Evolutionary conservation across 345 rosid genomes (phyloP).

Genomic region (Acer saccharum): DNA sequence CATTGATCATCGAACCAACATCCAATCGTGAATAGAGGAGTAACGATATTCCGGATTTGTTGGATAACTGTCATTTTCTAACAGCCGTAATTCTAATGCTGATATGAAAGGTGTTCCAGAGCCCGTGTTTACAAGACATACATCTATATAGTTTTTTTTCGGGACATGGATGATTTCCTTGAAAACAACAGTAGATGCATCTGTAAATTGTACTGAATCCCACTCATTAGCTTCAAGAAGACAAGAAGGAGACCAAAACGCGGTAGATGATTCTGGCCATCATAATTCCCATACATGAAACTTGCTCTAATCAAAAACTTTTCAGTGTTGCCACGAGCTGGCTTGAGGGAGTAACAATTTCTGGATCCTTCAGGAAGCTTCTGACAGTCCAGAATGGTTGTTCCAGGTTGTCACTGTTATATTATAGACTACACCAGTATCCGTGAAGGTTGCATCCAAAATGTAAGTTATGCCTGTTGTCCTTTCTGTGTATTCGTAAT

Average conservation of each 20-base stretch:
- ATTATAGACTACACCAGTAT: too few species aligned
- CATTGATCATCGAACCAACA: background rate
- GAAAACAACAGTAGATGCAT: background rate
- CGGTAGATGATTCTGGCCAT: background rate
- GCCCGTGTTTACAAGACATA: constrained; percentile 4
- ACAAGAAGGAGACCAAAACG: constrained; percentile 18
- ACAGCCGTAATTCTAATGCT: constrained; percentile 13
- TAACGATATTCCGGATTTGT: constrained; percentile 6
- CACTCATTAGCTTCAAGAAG: constrained; percentile 9
- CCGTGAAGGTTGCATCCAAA: too few species aligned
- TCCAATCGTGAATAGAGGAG: background rate
- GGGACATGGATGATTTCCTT: background rate
- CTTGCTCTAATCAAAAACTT: constrained; percentile 16
- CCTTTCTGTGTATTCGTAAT: too few species aligned
- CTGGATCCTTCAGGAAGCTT: too few species aligned
- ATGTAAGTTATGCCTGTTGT: too few species aligned
- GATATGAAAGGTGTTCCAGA: constrained; percentile 21
- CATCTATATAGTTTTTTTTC: background rate
- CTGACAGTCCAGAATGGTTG: too few species aligned
- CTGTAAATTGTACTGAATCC: background rate
- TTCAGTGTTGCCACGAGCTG: too few species aligned
- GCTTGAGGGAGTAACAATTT: too few species aligned
- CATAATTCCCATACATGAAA: constrained; percentile 32
- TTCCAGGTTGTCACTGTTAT: too few species aligned
- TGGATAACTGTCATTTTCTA: background rate